Evolutionary conservation across 2,329 filamentous ascomycete genomes (phyloP), one percentile per base, ranked within the genome.

Genomic region (Lecanosticta acicola): DNA sequence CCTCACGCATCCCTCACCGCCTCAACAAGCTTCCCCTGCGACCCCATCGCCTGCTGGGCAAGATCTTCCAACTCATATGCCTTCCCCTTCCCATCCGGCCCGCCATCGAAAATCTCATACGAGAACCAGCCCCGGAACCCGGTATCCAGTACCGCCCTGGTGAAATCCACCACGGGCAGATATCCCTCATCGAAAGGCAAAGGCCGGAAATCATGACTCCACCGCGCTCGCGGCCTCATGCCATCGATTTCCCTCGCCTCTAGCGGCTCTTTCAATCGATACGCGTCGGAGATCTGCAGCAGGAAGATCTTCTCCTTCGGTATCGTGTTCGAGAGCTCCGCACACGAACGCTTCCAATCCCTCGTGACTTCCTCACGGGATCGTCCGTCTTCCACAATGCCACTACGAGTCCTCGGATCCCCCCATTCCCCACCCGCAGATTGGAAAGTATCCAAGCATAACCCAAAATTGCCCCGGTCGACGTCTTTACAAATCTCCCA

Each of bases 371-470:
- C 69, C 2, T 73, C 66, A 10, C 64, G 59, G 0, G 67, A 64
- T 1, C 59, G 53, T 0, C 70, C 61, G 13, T 69, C 66, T 46
- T 83, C 77, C 1, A 81, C 64, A 1, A 80, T 56, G 0, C 85
- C 84, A 0, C 78, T 80, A 1, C 63, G 43, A 0, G 82, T 85
- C 0, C 77, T 82, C 0, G 85, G 85, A 54, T 89, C 84, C 0
- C 72, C 85, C 76, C 79, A 89, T 60, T 90, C 84, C 1, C 81
- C 78, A 0, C 84, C 85, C 0, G 79, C 82, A 2, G 78, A 83
- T 60, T 90, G 84, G 67, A 90, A 90, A 0, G 84, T 89, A 56
- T 91, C 85, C 1, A 91, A 74, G 54, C 85, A 90, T 0, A 90
- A 68, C 0, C 85, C 85, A 9, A 88, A 71, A 50, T 90, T 89